These are phyloP conservation scores for Sinapis alba DNA, from an alignment of 441 rosid genomes.

Conservation along the genomic window DNA sequence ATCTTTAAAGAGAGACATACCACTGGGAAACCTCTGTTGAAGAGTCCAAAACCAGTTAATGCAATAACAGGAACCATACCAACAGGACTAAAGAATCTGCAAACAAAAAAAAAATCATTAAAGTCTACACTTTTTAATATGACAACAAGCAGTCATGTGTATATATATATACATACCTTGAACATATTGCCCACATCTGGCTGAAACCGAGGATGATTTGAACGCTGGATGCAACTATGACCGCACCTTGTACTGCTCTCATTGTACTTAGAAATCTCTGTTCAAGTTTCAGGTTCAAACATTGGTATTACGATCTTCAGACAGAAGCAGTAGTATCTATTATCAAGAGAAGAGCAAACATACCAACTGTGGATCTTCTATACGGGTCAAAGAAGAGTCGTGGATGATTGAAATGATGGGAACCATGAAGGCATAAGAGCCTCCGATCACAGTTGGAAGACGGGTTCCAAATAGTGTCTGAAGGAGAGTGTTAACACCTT, in stretches of 20 bases:
- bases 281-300: neutral
- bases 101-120: slow-evolving; percentile 20
- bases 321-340: neutral
- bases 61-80: slow-evolving; percentile 99
- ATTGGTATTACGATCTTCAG: neutral
- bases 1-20: slow-evolving; percentile 46
- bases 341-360: slow-evolving; percentile 44
- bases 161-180: slow-evolving; percentile 58
- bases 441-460: slow-evolving; percentile 93
- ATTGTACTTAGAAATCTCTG: slow-evolving; percentile 92
- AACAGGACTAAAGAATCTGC: slow-evolving; percentile 98
- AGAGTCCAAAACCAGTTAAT: slow-evolving; percentile 91
- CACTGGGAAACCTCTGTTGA: slow-evolving; percentile 98
- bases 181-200: slow-evolving; percentile 95
- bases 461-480: slow-evolving; percentile 96
- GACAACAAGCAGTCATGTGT: neutral
- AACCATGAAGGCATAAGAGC: slow-evolving; percentile 97
- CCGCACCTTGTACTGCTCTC: slow-evolving; percentile 99
- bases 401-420: slow-evolving; percentile 91
- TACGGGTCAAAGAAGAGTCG: slow-evolving; percentile 75
- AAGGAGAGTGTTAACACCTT: slow-evolving; percentile 91
- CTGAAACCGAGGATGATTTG: slow-evolving; percentile 96
- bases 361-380: slow-evolving; percentile 79
- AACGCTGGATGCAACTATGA: slow-evolving; percentile 94
- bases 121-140: neutral